Evolutionary conservation across 129 eudicot genomes (phyloP), one percentile per base, ranked within the genome.

Genomic region (Dittrichia graveolens): DNA sequence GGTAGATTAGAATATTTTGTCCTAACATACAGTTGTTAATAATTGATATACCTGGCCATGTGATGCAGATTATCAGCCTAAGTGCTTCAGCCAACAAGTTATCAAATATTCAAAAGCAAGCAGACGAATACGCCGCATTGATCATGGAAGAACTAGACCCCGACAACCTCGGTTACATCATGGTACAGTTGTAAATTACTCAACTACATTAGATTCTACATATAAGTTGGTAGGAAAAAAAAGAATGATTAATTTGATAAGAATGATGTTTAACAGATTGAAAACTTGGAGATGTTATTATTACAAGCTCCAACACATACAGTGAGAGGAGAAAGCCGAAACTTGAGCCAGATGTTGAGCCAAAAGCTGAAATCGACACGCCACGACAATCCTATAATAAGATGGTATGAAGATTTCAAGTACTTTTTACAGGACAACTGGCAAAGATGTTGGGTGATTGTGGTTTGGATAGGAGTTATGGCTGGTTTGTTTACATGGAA

Each of bases 81-180:
- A 89, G 96, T 68, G 96, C 96, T 62, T 86, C 92, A 54, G 92
- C 96, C 48, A 89, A 89, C 82, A 86, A 86, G 76, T 65, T 89
- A 70, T 84, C 87, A 9, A 84, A 85, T 64, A 86, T 89, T 40
- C 84, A 84, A 53, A 84, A 75, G 7, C 90, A 86, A 58, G 88
- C 92, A 2, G 85, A 75, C 39, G 87, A 86, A 80, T 89, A 89
- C 50, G 92, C 96, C 31, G 85, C 88, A 42, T 24, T 89, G 55
- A 86, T 89, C 83, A 89, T 84, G 96, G 90, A 83, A 78, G 92
- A 86, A 73, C 49, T 86, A 58, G 96, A 89, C 72, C 92, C 85
- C 54, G 78, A 82, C 65, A 53, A 84, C 5, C 75, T 10, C 14
- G 92, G 92, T 52, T 86, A 81, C 79, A 77, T 86, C 37, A 79